phyloP scores from a whole-genome alignment of 2,329 filamentous ascomycete genomes.

The Cercospora sojina region DNA sequence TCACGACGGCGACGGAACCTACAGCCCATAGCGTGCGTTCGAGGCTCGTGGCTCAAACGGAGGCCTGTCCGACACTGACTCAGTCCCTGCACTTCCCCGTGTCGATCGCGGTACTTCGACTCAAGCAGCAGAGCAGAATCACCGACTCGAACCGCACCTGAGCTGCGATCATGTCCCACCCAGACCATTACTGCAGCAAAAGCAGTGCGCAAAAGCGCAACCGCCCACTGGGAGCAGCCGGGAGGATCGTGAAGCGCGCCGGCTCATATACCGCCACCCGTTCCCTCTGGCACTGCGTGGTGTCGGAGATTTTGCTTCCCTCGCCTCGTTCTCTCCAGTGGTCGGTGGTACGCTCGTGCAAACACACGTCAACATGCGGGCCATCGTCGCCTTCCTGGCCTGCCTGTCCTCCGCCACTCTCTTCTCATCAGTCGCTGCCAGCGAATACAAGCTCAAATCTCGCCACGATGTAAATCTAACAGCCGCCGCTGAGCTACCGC shows the following conservation, averaged over 20 bases:
- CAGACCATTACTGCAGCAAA: neutral
- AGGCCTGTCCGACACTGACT: neutral
- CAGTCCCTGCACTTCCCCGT: neutral
- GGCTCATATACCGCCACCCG: neutral
- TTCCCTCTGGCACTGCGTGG: neutral
- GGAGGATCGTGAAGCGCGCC: neutral
- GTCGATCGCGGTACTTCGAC: slow-evolving; percentile 1
- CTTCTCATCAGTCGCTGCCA: neutral
- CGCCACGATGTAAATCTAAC: slow-evolving; percentile 5
- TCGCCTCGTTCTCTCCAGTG: neutral
- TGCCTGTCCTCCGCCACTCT: neutral
- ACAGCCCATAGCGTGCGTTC: neutral
- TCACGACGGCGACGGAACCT: neutral
- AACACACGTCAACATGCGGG: neutral
- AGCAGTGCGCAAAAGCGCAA: neutral
- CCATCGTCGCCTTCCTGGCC: neutral
- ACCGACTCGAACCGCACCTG: neutral
- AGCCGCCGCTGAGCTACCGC: neutral
- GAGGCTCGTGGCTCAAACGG: neutral
- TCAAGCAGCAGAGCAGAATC: neutral
- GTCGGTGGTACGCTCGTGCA: neutral
- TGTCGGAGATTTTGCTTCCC: neutral
- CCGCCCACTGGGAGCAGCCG: neutral
- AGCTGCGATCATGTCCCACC: neutral
- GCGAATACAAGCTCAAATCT: neutral